phyloP scores from a whole-genome alignment of 352 stramenopile genomes.

The Pythium sp. region DNA sequence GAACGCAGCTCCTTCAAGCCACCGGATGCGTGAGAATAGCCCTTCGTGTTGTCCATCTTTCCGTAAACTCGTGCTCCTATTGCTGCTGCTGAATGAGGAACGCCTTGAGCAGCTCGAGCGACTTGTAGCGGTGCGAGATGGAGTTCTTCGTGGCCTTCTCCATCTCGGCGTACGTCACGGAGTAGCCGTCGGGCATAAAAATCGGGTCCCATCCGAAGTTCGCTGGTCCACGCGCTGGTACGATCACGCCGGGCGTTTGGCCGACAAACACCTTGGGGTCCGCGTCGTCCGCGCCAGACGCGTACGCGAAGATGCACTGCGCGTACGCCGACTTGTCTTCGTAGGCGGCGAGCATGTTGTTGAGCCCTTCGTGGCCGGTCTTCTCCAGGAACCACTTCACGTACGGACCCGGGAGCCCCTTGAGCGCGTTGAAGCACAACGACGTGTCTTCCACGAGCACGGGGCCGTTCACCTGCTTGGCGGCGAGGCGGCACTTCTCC shows the following conservation, averaged over 20 bases:
- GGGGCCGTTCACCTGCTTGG: conserved; percentile 78
- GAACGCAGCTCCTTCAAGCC: background rate
- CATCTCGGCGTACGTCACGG: conserved; percentile 90
- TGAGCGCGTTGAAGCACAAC: conserved; percentile 96
- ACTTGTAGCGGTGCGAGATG: conserved; percentile 89
- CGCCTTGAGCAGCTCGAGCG: conserved; percentile 60
- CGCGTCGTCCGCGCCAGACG: conserved; percentile 37
- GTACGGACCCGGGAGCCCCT: conserved; percentile 94
- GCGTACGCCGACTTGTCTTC: conserved; percentile 96
- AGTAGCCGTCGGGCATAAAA: conserved; percentile 85
- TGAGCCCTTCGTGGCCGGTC: conserved; percentile 90
- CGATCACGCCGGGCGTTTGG: conserved; percentile 91
- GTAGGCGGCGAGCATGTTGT: conserved; percentile 93
- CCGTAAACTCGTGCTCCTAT: background rate
- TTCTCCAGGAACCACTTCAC: conserved; percentile 99
- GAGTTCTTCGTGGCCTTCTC: conserved; percentile 88
- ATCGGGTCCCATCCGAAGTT: conserved; percentile 91
- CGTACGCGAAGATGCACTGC: conserved; percentile 96
- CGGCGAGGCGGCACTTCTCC: conserved; percentile 93
- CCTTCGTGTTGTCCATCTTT: background rate
- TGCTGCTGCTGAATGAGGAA: conserved; percentile 25
- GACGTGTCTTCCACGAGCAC: conserved; percentile 97
- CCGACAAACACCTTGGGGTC: conserved; percentile 94
- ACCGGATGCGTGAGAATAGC: background rate
- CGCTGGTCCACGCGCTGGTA: conserved; percentile 81